Percentiles rank a stretch among this genome's conserved stretches.
These are phyloP conservation scores for Cryptococcus floricola DNA, from an alignment of 1,284 basidiomycete species.

Conservation along the genomic window DNA sequence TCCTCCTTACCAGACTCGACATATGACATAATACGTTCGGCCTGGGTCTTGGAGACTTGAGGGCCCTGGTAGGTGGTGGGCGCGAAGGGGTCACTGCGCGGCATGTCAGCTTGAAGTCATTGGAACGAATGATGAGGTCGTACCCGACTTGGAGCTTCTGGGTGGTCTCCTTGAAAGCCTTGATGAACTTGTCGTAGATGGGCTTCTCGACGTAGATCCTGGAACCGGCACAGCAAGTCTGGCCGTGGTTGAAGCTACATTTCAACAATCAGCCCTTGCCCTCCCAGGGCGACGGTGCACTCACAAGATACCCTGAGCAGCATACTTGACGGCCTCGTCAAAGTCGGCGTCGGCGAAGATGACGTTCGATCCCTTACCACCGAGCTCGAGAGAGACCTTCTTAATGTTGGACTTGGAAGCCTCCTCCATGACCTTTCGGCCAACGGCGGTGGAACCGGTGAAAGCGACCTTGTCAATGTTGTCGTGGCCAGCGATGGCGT, in stretches of 20 bases:
- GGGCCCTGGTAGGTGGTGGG: constrained; percentile 66
- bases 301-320: constrained; percentile 41
- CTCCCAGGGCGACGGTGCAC: constrained; percentile 63
- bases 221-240: background rate
- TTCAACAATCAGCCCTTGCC: background rate
- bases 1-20: constrained; percentile 80
- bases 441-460: constrained; percentile 65
- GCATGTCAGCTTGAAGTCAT: background rate
- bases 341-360: constrained; percentile 52
- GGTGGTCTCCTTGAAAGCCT: constrained; percentile 55
- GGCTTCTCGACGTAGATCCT: constrained; percentile 71
- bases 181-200: constrained; percentile 76
- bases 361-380: constrained; percentile 53
- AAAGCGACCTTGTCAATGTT: constrained; percentile 71
- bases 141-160: constrained; percentile 36
- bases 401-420: constrained; percentile 82
- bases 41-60: constrained; percentile 76
- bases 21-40: constrained; percentile 82
- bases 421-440: constrained; percentile 77
- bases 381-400: constrained; percentile 57
- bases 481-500: constrained; percentile 69
- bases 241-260: background rate
- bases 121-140: background rate
- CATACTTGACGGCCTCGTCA: constrained; percentile 68
- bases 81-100: constrained; percentile 64